Conservation (phyloP, 2,329 filamentous ascomycete species). For the Sarocladium brachiariae region DNA sequence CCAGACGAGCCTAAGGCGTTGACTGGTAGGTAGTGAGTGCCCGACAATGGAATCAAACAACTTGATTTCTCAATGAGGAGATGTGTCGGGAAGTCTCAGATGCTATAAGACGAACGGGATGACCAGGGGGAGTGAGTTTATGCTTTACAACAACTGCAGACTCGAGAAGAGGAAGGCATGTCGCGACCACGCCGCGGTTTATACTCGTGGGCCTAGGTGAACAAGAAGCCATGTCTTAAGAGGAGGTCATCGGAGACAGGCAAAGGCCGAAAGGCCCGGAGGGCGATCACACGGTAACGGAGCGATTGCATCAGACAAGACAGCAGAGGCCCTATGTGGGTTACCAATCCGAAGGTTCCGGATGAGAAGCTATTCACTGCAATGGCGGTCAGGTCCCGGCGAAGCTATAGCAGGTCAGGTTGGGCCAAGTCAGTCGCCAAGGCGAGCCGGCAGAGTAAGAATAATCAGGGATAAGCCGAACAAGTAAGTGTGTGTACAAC, state of each 20-base stretch:
- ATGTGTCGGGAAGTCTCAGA: too few relatives aligned
- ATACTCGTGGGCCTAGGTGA: too few relatives aligned
- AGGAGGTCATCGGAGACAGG: background rate
- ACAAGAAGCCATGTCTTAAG: too few relatives aligned
- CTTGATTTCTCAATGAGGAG: too few relatives aligned
- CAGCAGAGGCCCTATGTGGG: background rate
- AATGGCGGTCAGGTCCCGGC: background rate
- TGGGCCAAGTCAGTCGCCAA: background rate
- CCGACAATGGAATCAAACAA: too few relatives aligned
- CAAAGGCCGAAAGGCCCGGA: slow-evolving; percentile 6
- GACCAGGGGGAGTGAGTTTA: too few relatives aligned
- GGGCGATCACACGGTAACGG: background rate
- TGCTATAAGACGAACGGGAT: too few relatives aligned
- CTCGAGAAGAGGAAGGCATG: too few relatives aligned
- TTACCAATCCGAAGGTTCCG: slow-evolving; percentile 9
- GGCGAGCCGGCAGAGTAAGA: background rate
- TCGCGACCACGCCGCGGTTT: background rate
- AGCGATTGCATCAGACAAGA: slow-evolving; percentile 6
- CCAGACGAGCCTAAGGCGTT: too few relatives aligned
- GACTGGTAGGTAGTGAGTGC: too few relatives aligned
- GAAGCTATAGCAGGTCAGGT: background rate
- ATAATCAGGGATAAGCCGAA: background rate
- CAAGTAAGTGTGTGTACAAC: too few relatives aligned
- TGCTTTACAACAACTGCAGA: too few relatives aligned
- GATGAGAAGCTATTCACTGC: slow-evolving; percentile 5